Percentiles rank a stretch among this genome's conserved stretches.
phyloP scores from a whole-genome alignment of 148 eudicot species.

The Amaranthus cruentus region DNA sequence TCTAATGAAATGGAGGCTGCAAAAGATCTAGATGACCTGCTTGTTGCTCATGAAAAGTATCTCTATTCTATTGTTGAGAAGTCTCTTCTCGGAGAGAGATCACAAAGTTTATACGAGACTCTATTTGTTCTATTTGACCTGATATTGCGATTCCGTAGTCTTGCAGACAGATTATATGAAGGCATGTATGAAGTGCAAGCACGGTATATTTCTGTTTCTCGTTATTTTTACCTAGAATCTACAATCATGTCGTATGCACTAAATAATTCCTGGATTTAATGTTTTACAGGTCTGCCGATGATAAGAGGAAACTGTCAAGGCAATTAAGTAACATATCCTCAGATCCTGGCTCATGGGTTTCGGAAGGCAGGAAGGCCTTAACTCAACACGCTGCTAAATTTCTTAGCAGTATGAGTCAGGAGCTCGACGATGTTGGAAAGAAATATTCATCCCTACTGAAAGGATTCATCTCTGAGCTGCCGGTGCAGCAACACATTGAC shows the following conservation, averaged over 20 bases:
- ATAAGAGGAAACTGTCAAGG: conserved; percentile 39
- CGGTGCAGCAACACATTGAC: conserved; percentile 89
- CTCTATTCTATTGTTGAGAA: conserved; percentile 86
- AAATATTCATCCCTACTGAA: conserved; percentile 71
- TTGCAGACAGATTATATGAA: conserved; percentile 87
- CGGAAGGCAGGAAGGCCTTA: conserved; percentile 80
- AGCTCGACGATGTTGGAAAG: conserved; percentile 63
- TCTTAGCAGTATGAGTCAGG: conserved; percentile 65
- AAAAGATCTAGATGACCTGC: conserved; percentile 94
- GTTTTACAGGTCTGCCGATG: conserved; percentile 56
- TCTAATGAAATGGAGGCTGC: conserved; percentile 86
- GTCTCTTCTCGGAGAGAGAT: conserved; percentile 89
- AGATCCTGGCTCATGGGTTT: conserved; percentile 71
- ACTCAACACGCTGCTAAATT: conserved; percentile 77
- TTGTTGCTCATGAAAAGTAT: conserved; percentile 95
- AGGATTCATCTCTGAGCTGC: conserved; percentile 79
- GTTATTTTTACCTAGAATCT: conserved; percentile 2
- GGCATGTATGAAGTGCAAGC: conserved; percentile 83
- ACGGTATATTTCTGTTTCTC: conserved; percentile 41
- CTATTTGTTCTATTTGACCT: conserved; percentile 78
- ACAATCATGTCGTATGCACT: neutral
- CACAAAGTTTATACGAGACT: conserved; percentile 58
- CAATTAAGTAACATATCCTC: conserved; percentile 39
- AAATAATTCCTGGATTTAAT: conserved; percentile 8
- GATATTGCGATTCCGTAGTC: conserved; percentile 73